Evolutionary conservation across 495 filamentous ascomycete genomes (phyloP), one percentile per base, ranked within the genome.

Genomic region (Monascus purpureus): DNA sequence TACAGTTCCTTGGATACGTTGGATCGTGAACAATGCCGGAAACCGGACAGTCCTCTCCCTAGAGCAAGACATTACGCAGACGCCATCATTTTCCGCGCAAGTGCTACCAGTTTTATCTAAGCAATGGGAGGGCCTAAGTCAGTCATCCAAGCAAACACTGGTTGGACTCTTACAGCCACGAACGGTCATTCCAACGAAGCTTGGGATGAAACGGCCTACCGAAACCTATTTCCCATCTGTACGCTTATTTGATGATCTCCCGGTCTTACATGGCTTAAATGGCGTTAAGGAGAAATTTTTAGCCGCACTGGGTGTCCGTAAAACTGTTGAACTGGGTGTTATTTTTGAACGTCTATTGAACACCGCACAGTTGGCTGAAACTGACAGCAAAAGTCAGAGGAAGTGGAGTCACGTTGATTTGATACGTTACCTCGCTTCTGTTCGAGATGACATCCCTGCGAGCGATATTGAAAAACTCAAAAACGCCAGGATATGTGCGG

Each of bases 401-500:
- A 83, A 78, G 63, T 93, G 81, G 83, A 92, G 77, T 41, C 90
- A 96, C 49, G 75, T 92, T 28, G 87, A 96, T 42, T 66, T 99
- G 11, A 88, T 99, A 54, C 82, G 78, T 38, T 99, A 99, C 43
- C 69, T 99, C 25, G 70, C 82, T 7, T 88, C 85, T 11, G 86
- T 99, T 6, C 71, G 72, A 32, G 73, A 85, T 29, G 92, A 99
- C 46, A 94, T 99, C 33, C 92, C 90, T 6, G 43, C 55, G 8
- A 77, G 76, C 19, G 92, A 99, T 51, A 70, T 95, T 33, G 75
- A 72, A 39, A 77, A 78, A 39, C 69, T 99, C 17, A 80, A 65
- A 22, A 65, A 70, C 18, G 81, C 81, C 1, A 73, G 71, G 14
- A 80, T 95, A 17, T 93, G 86, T 40, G 80, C 79, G 25, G 79